phyloP scores from a whole-genome alignment of 2,329 filamentous ascomycete genomes.

The Parastagonospora avenae region DNA sequence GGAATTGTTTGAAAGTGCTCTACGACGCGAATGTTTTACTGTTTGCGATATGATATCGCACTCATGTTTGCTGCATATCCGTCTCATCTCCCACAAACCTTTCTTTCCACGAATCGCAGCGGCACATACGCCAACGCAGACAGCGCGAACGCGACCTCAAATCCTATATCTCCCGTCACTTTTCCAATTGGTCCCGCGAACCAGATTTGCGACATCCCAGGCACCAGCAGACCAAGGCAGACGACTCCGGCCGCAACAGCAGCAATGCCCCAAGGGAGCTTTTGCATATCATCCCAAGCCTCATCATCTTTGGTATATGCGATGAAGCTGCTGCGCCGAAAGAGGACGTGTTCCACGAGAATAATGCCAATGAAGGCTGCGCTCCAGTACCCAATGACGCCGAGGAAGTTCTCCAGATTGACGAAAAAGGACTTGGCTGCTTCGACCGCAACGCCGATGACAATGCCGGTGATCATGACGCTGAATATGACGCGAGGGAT shows the following conservation, averaged over 20 bases:
- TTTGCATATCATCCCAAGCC: conserved; percentile 48
- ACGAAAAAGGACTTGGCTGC: conserved; percentile 63
- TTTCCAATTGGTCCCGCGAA: conserved; percentile 65
- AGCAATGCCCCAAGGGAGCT: conserved; percentile 49
- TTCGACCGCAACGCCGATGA: conserved; percentile 63
- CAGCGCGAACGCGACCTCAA: conserved; percentile 65
- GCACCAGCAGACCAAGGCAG: conserved; percentile 58
- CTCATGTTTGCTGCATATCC: too few species aligned
- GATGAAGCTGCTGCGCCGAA: conserved; percentile 38
- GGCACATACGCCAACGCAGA: conserved; percentile 53
- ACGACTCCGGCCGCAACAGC: conserved; percentile 46
- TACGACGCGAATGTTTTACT: too few species aligned
- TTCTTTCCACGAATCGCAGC: conserved; percentile 49
- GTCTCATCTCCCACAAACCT: conserved; percentile 22
- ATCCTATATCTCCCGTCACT: conserved; percentile 68
- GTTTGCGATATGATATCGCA: too few species aligned
- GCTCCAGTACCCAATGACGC: conserved; percentile 45
- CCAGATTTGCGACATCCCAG: conserved; percentile 66
- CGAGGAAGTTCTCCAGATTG: conserved; percentile 53
- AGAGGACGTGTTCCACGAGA: conserved; percentile 46
- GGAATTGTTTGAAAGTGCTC: too few species aligned
- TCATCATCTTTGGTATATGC: conserved; percentile 45
- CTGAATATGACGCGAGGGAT: conserved; percentile 65
- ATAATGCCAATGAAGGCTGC: conserved; percentile 42
- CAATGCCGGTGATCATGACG: conserved; percentile 62